Evolutionary conservation across 1,139 yeast species (phyloP).

Genomic region (Yamadazyma diddensiae): DNA sequence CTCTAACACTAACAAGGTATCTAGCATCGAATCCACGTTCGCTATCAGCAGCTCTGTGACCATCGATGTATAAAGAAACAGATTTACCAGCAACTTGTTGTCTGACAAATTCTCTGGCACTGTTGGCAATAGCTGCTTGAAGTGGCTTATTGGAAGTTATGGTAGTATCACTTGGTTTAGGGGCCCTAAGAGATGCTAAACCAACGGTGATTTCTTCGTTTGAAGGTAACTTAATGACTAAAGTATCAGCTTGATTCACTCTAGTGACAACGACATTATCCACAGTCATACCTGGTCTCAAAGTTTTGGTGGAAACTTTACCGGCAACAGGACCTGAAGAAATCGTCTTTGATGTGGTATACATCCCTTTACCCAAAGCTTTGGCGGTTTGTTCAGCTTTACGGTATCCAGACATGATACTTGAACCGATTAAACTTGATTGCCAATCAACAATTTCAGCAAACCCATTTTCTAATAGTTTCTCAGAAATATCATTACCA

Average conservation of each 20-base stretch:
- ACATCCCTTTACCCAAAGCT: constrained; percentile 58
- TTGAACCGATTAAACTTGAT: constrained; percentile 65
- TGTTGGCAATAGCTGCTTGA: constrained; percentile 52
- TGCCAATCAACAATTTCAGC: constrained; percentile 86
- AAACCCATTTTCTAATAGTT: constrained; percentile 63
- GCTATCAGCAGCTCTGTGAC: constrained; percentile 57
- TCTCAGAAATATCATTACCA: constrained; percentile 63
- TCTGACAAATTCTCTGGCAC: constrained; percentile 74
- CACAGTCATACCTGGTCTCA: constrained; percentile 46
- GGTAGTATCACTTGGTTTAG: constrained; percentile 59
- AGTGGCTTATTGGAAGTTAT: constrained; percentile 38
- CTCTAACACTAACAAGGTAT: constrained; percentile 54
- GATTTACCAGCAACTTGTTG: constrained; percentile 66
- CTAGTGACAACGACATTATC: constrained; percentile 56
- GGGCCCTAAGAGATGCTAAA: constrained; percentile 71
- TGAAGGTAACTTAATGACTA: constrained; percentile 48
- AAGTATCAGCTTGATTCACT: constrained; percentile 69
- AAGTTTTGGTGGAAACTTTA: constrained; percentile 17
- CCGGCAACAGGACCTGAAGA: constrained; percentile 9
- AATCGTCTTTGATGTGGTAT: constrained; percentile 33
- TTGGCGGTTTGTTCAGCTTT: constrained; percentile 69
- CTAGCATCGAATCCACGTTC: constrained; percentile 62
- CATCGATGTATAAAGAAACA: constrained; percentile 60
- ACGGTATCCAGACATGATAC: constrained; percentile 59
- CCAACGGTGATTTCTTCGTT: constrained; percentile 61